Conservation (phyloP, 2,329 filamentous ascomycete species). For the Xylariaceae sp. region DNA sequence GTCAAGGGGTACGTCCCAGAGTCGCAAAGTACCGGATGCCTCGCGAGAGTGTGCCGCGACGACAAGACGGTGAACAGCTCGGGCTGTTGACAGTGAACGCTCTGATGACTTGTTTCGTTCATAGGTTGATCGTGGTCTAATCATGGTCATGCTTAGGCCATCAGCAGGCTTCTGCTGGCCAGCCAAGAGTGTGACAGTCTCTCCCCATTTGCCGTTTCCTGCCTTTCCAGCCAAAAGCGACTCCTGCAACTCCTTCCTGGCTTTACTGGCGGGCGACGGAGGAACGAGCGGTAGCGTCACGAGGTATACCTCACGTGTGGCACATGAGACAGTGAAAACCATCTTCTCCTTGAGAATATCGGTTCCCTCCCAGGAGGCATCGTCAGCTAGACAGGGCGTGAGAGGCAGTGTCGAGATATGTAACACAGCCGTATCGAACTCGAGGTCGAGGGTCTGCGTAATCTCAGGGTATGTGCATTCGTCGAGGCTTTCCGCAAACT, state of each 20-base stretch:
- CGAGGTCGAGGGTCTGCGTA: slow-evolving; percentile 56
- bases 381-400: slow-evolving; percentile 43
- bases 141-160: slow-evolving; percentile 51
- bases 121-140: slow-evolving; percentile 36
- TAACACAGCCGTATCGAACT: slow-evolving; percentile 50
- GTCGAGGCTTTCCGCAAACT: slow-evolving; percentile 51
- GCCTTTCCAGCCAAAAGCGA: slow-evolving; percentile 49
- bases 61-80: slow-evolving; percentile 40
- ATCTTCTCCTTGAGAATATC: slow-evolving; percentile 52
- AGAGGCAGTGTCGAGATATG: slow-evolving; percentile 54
- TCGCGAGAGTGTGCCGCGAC: slow-evolving; percentile 57
- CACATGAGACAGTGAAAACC: slow-evolving; percentile 56
- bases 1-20: slow-evolving; percentile 55
- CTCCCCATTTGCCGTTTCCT: slow-evolving; percentile 59
- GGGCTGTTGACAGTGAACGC: slow-evolving; percentile 30
- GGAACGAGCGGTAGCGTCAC: slow-evolving; percentile 57
- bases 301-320: slow-evolving; percentile 51
- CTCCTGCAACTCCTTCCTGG: slow-evolving; percentile 46
- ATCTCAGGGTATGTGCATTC: slow-evolving; percentile 50
- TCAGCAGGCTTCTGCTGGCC: slow-evolving; percentile 51
- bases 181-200: slow-evolving; percentile 49
- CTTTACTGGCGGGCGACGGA: slow-evolving; percentile 55
- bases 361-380: slow-evolving; percentile 43
- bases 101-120: slow-evolving; percentile 37
- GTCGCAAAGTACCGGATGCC: slow-evolving; percentile 51